phyloP scores from a whole-genome alignment of 2,329 filamentous ascomycete species.

The Aureobasidium subglaciale region DNA sequence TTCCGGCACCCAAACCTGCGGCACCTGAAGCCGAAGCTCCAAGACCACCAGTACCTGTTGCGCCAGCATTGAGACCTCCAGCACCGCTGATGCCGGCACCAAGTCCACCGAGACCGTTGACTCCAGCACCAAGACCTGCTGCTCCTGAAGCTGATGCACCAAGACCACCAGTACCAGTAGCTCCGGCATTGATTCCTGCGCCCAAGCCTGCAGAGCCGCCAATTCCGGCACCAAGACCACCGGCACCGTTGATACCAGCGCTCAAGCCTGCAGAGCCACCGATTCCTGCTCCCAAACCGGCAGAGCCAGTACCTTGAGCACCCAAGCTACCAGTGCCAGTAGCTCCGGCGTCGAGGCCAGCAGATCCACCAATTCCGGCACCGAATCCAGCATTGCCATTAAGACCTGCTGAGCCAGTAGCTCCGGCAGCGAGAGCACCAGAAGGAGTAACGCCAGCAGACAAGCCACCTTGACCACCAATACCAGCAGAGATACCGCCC shows the following conservation, averaged over 20 bases:
- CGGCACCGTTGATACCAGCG: constrained; percentile 19
- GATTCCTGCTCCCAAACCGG: constrained; percentile 25
- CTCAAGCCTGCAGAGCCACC: constrained; percentile 25
- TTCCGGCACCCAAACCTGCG: constrained; percentile 22
- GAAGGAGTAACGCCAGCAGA: neutral
- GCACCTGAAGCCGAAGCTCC: constrained; percentile 29
- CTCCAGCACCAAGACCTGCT: constrained; percentile 21
- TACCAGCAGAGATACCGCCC: neutral
- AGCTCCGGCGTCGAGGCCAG: neutral
- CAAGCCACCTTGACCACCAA: neutral
- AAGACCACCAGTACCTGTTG: constrained; percentile 34
- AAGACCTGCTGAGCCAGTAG: neutral
- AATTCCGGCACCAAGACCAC: constrained; percentile 22
- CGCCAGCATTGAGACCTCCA: constrained; percentile 23
- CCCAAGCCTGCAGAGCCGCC: constrained; percentile 27
- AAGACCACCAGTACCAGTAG: constrained; percentile 23
- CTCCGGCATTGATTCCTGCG: constrained; percentile 27
- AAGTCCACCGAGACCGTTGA: constrained; percentile 27
- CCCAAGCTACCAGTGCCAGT: constrained; percentile 24
- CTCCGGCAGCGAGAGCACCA: neutral
- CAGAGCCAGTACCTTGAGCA: constrained; percentile 16
- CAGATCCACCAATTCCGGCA: too few relatives aligned
- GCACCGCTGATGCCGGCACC: constrained; percentile 30
- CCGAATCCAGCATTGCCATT: neutral
- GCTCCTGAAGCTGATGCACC: constrained; percentile 22